Conservation (phyloP, 768 basidiomycete species). For the Suillus tomentosus region DNA sequence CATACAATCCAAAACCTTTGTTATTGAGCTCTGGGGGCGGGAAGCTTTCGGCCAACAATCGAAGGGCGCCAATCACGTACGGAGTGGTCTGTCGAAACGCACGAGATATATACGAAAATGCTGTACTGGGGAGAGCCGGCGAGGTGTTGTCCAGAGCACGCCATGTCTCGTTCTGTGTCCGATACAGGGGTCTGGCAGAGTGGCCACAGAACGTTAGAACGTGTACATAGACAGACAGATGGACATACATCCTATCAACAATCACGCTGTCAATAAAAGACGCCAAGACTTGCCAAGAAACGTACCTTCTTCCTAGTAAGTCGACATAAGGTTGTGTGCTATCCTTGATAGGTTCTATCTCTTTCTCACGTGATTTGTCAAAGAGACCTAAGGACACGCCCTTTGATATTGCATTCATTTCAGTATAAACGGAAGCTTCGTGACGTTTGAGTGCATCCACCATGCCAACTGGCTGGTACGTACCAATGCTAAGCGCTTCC, state of each 20-base stretch:
- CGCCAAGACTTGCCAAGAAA: not conserved
- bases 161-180: conserved; percentile 71
- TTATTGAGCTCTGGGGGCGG: conserved; percentile 57
- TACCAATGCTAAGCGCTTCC: conserved; percentile 92
- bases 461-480: conserved; percentile 18
- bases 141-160: conserved; percentile 74
- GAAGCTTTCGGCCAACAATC: conserved; percentile 65
- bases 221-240: not conserved
- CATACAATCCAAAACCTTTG: conserved; percentile 78
- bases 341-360: conserved; percentile 52
- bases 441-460: conserved; percentile 1
- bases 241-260: conserved; percentile 41
- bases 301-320: conserved; percentile 75
- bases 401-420: conserved; percentile 87
- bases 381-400: conserved; percentile 84
- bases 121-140: conserved; percentile 69
- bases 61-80: conserved; percentile 74
- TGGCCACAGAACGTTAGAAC: not conserved
- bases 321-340: conserved; percentile 85
- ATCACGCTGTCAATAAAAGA: conserved; percentile 4
- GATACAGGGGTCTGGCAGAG: conserved; percentile 70
- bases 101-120: conserved; percentile 82
- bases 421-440: conserved; percentile 88
- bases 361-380: conserved; percentile 52
- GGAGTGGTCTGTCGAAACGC: conserved; percentile 81